These are phyloP conservation scores for Ganoderma meredithae DNA, from an alignment of 1,284 basidiomycete species.

Conservation along the genomic window DNA sequence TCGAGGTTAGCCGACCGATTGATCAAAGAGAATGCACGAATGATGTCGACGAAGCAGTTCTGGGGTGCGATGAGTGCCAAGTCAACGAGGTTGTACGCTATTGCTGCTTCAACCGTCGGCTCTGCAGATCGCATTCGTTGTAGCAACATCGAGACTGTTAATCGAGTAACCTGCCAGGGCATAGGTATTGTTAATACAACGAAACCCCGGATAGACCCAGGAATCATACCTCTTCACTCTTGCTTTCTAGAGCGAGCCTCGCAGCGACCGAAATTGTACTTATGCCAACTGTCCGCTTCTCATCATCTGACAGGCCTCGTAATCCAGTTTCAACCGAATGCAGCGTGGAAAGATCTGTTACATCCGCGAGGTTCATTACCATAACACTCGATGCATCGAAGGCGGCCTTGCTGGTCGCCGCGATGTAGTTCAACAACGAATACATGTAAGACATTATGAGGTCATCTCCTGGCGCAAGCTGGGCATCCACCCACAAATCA, in stretches of 20 bases:
- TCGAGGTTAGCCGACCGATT: constrained; percentile 86
- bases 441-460: constrained; percentile 96
- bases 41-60: constrained; percentile 85
- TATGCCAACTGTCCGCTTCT: constrained; percentile 85
- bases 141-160: constrained; percentile 92
- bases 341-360: constrained; percentile 53
- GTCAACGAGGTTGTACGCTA: constrained; percentile 91
- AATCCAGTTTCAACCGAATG: constrained; percentile 68
- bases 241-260: constrained; percentile 83
- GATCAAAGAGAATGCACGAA: constrained; percentile 86
- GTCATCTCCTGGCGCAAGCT: constrained; percentile 90
- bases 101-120: constrained; percentile 87
- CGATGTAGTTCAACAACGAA: constrained; percentile 91
- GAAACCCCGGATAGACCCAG: neutral
- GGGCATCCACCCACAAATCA: neutral
- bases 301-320: constrained; percentile 79
- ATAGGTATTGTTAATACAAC: constrained; percentile 1
- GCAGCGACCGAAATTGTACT: constrained; percentile 93
- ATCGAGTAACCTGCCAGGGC: constrained; percentile 70
- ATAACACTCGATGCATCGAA: constrained; percentile 58
- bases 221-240: constrained; percentile 76
- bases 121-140: constrained; percentile 89
- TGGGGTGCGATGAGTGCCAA: constrained; percentile 84
- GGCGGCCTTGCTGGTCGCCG: constrained; percentile 79
- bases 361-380: constrained; percentile 43